Evolutionary conservation across 331 rosid species (phyloP).

Genomic region (Phaseolus coccineus): DNA sequence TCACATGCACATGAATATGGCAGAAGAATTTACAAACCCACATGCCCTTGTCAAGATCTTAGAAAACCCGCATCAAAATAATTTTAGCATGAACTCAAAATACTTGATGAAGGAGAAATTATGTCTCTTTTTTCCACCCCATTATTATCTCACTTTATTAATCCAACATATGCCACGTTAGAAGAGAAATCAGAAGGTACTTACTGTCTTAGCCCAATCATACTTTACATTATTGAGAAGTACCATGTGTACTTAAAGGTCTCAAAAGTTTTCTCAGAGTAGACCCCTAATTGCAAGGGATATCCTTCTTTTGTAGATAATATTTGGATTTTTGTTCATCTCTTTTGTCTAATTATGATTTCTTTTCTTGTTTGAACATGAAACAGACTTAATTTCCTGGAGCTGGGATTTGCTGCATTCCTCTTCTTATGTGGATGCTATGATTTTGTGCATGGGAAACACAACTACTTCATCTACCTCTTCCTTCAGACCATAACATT

Average conservation of each 20-base stretch:
- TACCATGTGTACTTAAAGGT: background rate
- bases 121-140: constrained; percentile 22
- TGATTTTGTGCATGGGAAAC: constrained; percentile 87
- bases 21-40: constrained; percentile 30
- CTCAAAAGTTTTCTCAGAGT: background rate
- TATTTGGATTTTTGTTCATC: background rate
- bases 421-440: constrained; percentile 97
- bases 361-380: constrained; percentile 34
- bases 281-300: background rate
- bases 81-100: constrained; percentile 22
- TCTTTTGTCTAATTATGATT: constrained; percentile 9
- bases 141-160: background rate
- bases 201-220: constrained; percentile 23
- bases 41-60: constrained; percentile 47
- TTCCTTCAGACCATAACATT: constrained; percentile 90
- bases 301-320: background rate
- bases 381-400: constrained; percentile 77
- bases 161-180: background rate
- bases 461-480: constrained; percentile 93
- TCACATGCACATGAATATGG: constrained; percentile 51
- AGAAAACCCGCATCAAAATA: constrained; percentile 28
- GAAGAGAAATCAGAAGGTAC: constrained; percentile 7
- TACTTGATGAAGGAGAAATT: background rate
- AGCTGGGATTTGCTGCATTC: constrained; percentile 91
- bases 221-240: background rate